These are phyloP conservation scores for Stylosanthes scabra DNA, from an alignment of 331 rosid genomes.

Conservation along the genomic window DNA sequence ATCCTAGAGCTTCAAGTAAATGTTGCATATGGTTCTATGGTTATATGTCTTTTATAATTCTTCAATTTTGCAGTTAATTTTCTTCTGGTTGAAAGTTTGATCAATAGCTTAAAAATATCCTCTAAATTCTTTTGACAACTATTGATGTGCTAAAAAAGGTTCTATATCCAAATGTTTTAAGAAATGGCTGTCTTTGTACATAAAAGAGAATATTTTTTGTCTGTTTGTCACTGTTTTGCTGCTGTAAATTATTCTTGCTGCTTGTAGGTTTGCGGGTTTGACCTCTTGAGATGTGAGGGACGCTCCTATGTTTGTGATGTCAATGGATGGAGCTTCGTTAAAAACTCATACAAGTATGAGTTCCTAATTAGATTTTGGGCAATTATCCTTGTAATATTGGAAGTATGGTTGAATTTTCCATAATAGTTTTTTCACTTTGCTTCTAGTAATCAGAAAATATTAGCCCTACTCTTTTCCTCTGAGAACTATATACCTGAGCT, in stretches of 20 bases:
- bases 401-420: constrained; percentile 24
- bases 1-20: constrained; percentile 5
- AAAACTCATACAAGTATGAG: constrained; percentile 97
- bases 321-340: constrained; percentile 98
- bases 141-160: constrained; percentile 6
- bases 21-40: constrained; percentile 5
- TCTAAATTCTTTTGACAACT: not conserved
- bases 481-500: constrained; percentile 6
- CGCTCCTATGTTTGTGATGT: constrained; percentile 98
- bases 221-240: constrained; percentile 30
- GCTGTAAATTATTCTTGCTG: constrained; percentile 32
- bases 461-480: constrained; percentile 13
- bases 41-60: constrained; percentile 1
- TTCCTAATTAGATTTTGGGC: constrained; percentile 23
- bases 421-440: constrained; percentile 7
- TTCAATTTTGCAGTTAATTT: constrained; percentile 18
- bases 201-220: constrained; percentile 13
- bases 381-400: constrained; percentile 23
- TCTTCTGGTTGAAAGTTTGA: constrained; percentile 10
- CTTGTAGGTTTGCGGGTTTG: constrained; percentile 96
- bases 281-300: constrained; percentile 95
- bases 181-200: not conserved
- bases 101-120: constrained; percentile 5
- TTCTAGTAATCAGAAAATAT: constrained; percentile 1
- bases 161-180: constrained; percentile 7